Base-by-base conservation (phyloP, 257 asterid species). In the Penstemon davidsonii region DNA sequence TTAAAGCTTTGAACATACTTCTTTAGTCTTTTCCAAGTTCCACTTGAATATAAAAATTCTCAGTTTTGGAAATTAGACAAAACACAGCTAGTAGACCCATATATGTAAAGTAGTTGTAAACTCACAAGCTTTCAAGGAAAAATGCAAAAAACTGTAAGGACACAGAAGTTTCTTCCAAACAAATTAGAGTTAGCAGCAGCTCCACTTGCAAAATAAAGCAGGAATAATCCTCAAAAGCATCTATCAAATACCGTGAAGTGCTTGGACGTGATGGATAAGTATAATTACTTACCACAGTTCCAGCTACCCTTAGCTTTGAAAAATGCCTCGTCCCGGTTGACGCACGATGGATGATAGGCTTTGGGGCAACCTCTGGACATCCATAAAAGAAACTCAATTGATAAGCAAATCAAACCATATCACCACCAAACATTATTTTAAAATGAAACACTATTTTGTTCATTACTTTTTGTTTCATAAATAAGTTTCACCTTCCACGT, bases 281-380 rank as follows among this genome's bases (percentile, higher is more conserved):
- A 70, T 37, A 40, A 47, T 61, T 38, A 63, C 86, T 66, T 82
- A 90, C 99, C 99, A 79, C 97, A 93, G 65, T 88, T 90, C 99
- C 99, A 93, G 46, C 92, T 87, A 41, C 99, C 96, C 83, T 93
- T 93, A 5, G 97, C 78, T 75, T 68, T 85, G 80, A 90, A 93
- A 80, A 90, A 93, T 8, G 93, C 95, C 74, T 93, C 97, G 63
- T 93, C 99, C 66, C 95, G 83, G 69, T 93, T 80, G 55, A 93
- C 96, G 74, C 99, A 93, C 3, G 91, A 80, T 45, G 97, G 96
- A 80, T 94, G 99, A 77, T 94, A 94, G 7, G 95, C 96, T 82
- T 94, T 94, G 6, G 98, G 85, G 82, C 98, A 94, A 76, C 96
- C 98, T 80, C 99, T 94, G 87, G 7, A 65, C 78, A 71, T 38